Percentiles rank a stretch among this genome's conserved stretches.
These are phyloP conservation scores for Murraya paniculata DNA, from an alignment of 345 rosid genomes.

Conservation along the genomic window DNA sequence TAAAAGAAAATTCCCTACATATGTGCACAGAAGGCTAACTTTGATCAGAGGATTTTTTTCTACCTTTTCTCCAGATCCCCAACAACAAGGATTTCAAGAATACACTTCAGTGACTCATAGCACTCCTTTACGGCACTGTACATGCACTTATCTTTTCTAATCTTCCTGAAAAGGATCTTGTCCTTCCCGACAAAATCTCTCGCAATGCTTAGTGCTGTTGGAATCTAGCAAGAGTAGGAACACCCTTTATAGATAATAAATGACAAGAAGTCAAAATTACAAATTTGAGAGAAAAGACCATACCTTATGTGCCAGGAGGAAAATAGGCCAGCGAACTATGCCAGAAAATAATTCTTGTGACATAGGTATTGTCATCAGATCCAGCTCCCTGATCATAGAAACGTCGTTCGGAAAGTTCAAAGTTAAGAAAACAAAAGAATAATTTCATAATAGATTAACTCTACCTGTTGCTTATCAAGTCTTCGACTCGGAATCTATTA, in stretches of 20 bases:
- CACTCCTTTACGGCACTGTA: slow-evolving; percentile 78
- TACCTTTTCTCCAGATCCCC: slow-evolving; percentile 86
- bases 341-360: slow-evolving; percentile 60
- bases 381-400: slow-evolving; percentile 65
- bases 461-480: slow-evolving; percentile 89
- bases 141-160: slow-evolving; percentile 86
- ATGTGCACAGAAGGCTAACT: neutral
- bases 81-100: slow-evolving; percentile 76
- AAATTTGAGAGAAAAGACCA: neutral
- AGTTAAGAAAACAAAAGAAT: slow-evolving; percentile 1
- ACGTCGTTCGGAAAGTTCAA: slow-evolving; percentile 9
- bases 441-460: slow-evolving; percentile 4
- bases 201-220: slow-evolving; percentile 81
- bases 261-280: slow-evolving; percentile 6
- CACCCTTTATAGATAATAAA: slow-evolving; percentile 29
- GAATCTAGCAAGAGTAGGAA: slow-evolving; percentile 53
- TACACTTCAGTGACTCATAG: slow-evolving; percentile 78
- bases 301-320: slow-evolving; percentile 93
- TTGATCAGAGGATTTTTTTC: neutral
- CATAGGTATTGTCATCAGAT: slow-evolving; percentile 80
- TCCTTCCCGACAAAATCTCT: slow-evolving; percentile 75
- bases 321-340: slow-evolving; percentile 86
- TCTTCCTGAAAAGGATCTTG: slow-evolving; percentile 56
- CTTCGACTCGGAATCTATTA: slow-evolving; percentile 68
- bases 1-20: neutral